Conservation (phyloP, 2,329 filamentous ascomycete species). For the Penicillium sp. region DNA sequence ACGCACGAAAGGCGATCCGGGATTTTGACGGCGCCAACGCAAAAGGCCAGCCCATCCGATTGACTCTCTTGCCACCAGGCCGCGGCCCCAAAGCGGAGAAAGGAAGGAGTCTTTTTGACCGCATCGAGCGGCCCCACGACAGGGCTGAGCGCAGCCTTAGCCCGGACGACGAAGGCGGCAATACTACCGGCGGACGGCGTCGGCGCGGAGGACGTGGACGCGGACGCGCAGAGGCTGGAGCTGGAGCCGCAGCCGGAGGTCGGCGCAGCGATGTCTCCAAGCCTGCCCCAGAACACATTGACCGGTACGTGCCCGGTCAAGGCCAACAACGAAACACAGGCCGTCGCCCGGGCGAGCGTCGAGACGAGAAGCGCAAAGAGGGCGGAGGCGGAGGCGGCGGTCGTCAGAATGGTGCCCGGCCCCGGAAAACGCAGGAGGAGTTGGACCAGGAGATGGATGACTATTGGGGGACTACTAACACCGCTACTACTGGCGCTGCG, state of each 20-base stretch:
- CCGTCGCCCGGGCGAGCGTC: slow-evolving; percentile 48
- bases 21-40: slow-evolving; percentile 90
- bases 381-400: slow-evolving; percentile 22
- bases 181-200: slow-evolving; percentile 32
- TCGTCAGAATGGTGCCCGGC: slow-evolving; percentile 36
- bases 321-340: slow-evolving; percentile 42
- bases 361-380: slow-evolving; percentile 33
- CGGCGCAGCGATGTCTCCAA: slow-evolving; percentile 53
- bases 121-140: slow-evolving; percentile 48
- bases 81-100: slow-evolving; percentile 44
- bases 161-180: slow-evolving; percentile 29
- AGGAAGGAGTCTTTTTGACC: slow-evolving; percentile 63
- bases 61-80: slow-evolving; percentile 61
- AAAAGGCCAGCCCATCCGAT: slow-evolving; percentile 76
- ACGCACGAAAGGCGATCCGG: slow-evolving; percentile 69
- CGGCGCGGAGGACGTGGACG: slow-evolving; percentile 19
- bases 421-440: slow-evolving; percentile 85
- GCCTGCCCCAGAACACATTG: slow-evolving; percentile 64
- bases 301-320: slow-evolving; percentile 71
- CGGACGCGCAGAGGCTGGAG: slow-evolving; percentile 28
- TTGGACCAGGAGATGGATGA: slow-evolving; percentile 96
- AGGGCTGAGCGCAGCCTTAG: slow-evolving; percentile 41
- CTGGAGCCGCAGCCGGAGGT: no score
- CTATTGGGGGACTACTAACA: slow-evolving; percentile 64
- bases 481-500: slow-evolving; percentile 35